These are phyloP conservation scores for Aspergillus asperescens DNA, from an alignment of 495 filamentous ascomycete species.

Conservation along the genomic window DNA sequence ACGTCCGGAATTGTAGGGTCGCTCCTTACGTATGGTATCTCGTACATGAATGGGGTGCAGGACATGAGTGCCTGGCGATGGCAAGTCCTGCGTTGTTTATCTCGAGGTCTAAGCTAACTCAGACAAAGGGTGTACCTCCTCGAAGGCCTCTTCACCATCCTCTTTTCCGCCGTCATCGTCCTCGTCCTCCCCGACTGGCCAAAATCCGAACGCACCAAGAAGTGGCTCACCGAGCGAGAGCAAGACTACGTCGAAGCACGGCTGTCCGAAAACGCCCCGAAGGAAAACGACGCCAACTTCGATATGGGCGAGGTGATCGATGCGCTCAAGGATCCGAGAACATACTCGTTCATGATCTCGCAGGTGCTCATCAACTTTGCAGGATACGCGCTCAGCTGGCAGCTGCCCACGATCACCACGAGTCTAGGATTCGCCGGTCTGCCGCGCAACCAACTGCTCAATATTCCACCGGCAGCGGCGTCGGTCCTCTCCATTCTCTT, in stretches of 20 bases:
- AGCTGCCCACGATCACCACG: conserved; percentile 28
- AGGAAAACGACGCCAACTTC: conserved; percentile 31
- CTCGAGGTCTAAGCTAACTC: neutral
- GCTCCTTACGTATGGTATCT: conserved; percentile 31
- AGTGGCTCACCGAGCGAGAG: conserved; percentile 37
- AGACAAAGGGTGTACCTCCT: conserved; percentile 29
- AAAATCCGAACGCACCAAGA: conserved; percentile 22
- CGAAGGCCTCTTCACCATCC: conserved; percentile 35
- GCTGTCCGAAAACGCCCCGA: conserved; percentile 35
- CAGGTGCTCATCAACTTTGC: conserved; percentile 29
- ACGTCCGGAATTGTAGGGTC: conserved; percentile 29
- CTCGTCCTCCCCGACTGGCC: conserved; percentile 33
- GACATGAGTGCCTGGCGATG: conserved; percentile 36
- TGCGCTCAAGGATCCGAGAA: conserved; percentile 25
- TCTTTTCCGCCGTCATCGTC: conserved; percentile 29
- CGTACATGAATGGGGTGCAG: conserved; percentile 26
- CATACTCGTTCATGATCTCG: conserved; percentile 29
- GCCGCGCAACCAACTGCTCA: conserved; percentile 29
- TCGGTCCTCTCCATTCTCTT: conserved; percentile 23
- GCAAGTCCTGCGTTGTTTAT: conserved; percentile 1
- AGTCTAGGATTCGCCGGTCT: conserved; percentile 29
- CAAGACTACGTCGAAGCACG: conserved; percentile 38
- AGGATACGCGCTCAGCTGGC: conserved; percentile 26
- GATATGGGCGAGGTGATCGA: conserved; percentile 30
- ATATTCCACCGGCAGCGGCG: conserved; percentile 25